Evolutionary conservation across 2,329 filamentous ascomycete species (phyloP), one percentile per base, ranked within the genome.

Genomic region (Zasmidium citrigriseum): DNA sequence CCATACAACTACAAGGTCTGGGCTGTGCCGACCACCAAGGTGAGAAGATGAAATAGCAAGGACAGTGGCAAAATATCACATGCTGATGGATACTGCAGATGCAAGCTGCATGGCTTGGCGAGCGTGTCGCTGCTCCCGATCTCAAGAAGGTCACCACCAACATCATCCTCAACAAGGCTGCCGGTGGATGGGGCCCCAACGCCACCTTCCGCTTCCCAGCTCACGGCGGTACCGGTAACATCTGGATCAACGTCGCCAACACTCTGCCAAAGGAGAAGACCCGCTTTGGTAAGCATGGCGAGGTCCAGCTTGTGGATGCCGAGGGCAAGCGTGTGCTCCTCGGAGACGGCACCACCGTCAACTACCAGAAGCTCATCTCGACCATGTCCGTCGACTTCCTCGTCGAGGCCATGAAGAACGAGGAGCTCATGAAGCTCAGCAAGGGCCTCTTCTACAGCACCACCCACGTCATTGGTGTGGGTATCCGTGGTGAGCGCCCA

Each of bases 1-100:
- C 95, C 95, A 55, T 99, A 99, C 85, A 99, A 99, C 86, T 99
- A 89, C 88, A 99, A 99, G 83, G 95, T 99, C 75, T 99, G 95
- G 95, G 95, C 95, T 63, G 93, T 98, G 70, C 95, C 95, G 59
- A 97, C 93, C 57, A 96, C 89, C 68, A 96, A 96, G 87, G 91
- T 96, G 83, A 71, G 83, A 64, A 24, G 16, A 27, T 11, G 34
- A 52, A 21, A 52, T n/a, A n/a, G n/a, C n/a, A n/a, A n/a, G n/a
- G n/a, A 50, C 18, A 55, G 25, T 22, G 47, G 25, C 11, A 20
- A 41, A 10, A 52, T 41, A 45, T 23, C n/a, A 56, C 51, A 58
- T 46, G 51, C 54, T n/a, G 22, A 55, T 41, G 48, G 5, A 9
- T 12, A 24, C 11, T n/a, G 45, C 67, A 96, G 93, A 99, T 99